These are phyloP conservation scores for Tylopilus felleus DNA, from an alignment of 768 basidiomycete genomes.

Conservation along the genomic window DNA sequence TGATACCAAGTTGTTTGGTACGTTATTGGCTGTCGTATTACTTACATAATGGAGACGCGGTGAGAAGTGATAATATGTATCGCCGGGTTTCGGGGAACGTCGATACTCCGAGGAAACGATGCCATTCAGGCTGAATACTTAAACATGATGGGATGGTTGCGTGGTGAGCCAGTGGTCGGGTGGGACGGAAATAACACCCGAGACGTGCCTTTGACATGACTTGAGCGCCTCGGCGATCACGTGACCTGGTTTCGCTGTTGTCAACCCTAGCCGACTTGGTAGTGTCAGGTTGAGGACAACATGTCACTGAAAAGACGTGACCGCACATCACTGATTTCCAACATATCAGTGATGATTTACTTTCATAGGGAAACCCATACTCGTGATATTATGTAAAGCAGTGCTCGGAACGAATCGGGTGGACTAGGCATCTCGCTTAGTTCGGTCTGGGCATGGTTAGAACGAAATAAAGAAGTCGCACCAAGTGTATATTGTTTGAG, in stretches of 20 bases:
- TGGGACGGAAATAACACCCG: constrained; percentile 1
- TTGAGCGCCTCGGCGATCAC: neutral
- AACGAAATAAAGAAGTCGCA: neutral
- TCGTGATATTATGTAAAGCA: neutral
- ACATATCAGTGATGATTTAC: too few species aligned
- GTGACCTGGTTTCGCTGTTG: too few species aligned
- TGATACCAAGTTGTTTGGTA: constrained; percentile 1
- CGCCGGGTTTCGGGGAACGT: neutral
- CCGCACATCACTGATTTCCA: too few species aligned
- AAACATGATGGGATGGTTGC: neutral
- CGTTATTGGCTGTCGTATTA: neutral
- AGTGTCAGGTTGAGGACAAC: too few species aligned
- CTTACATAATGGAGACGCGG: neutral
- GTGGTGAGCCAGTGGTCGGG: neutral
- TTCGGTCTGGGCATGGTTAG: neutral
- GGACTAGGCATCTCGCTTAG: neutral
- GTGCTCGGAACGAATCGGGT: constrained; percentile 23
- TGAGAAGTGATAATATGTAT: neutral
- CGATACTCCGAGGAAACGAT: too few species aligned
- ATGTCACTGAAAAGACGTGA: too few species aligned
- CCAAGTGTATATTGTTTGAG: neutral
- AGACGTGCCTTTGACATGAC: neutral
- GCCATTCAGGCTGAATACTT: too few species aligned
- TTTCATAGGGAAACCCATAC: too few species aligned
- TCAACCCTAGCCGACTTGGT: too few species aligned